Evolutionary conservation across 768 basidiomycete species (phyloP).

Genomic region (Hygrophoropsis aurantiaca): DNA sequence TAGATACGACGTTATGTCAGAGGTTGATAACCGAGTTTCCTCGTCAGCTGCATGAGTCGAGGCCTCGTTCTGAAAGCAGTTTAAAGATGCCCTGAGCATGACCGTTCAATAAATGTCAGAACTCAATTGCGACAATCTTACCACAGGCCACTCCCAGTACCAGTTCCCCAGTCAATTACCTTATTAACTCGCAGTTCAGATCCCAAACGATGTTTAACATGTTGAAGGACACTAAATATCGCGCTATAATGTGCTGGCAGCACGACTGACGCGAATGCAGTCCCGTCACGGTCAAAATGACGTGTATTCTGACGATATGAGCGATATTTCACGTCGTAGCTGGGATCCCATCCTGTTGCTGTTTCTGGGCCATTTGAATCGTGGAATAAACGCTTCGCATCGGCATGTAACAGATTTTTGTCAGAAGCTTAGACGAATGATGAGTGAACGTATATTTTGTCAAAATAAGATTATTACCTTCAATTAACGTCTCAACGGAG

Average conservation of each 20-base stretch:
- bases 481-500: conserved; percentile 66
- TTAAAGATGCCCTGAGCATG: conserved; percentile 58
- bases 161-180: conserved; percentile 84
- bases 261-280: conserved; percentile 84
- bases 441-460: conserved; percentile 2
- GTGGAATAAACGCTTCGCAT: conserved; percentile 71
- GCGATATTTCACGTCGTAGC: conserved; percentile 60
- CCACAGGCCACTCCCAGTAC: conserved; percentile 84
- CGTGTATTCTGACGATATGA: conserved; percentile 55
- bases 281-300: conserved; percentile 69
- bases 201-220: conserved; percentile 64
- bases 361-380: conserved; percentile 28
- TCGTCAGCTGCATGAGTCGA: conserved; percentile 27
- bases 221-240: conserved; percentile 70
- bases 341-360: conserved; percentile 46
- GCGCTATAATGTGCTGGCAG: conserved; percentile 85
- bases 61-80: conserved; percentile 55
- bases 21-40: conserved; percentile 39
- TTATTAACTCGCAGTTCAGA: conserved; percentile 56
- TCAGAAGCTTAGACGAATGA: conserved; percentile 48
- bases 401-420: conserved; percentile 62
- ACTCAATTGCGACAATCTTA: conserved; percentile 29
- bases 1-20: conserved; percentile 60
- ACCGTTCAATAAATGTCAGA: conserved; percentile 8
- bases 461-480: conserved; percentile 39